Conservation (phyloP, 257 asterid species). For the Petunia secreta region DNA sequence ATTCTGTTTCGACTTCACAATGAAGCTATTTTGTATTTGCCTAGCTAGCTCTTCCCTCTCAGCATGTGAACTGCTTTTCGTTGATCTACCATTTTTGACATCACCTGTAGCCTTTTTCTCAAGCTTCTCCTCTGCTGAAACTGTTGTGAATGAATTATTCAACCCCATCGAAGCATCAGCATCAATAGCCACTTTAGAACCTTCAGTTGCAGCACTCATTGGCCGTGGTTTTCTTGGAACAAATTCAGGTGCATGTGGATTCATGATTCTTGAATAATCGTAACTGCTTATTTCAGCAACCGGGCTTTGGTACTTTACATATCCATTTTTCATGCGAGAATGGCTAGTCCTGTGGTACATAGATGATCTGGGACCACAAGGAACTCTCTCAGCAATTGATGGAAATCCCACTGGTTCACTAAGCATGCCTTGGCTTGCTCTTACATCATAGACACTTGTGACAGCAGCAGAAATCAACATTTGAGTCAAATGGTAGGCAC, state of each 20-base stretch:
- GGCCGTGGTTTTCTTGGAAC: slow-evolving; percentile 78
- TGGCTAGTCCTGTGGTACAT: slow-evolving; percentile 73
- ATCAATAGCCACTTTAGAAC: slow-evolving; percentile 40
- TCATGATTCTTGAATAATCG: slow-evolving; percentile 64
- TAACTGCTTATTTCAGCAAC: slow-evolving; percentile 47
- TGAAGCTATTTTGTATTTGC: slow-evolving; percentile 90
- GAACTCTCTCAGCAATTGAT: slow-evolving; percentile 86
- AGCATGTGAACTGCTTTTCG: slow-evolving; percentile 59
- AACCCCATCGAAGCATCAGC: slow-evolving; percentile 53
- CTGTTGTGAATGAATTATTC: slow-evolving; percentile 39
- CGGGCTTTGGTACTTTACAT: slow-evolving; percentile 59
- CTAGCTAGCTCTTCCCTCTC: slow-evolving; percentile 90
- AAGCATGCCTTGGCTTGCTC: slow-evolving; percentile 61
- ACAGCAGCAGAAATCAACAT: slow-evolving; percentile 48
- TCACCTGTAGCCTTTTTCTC: slow-evolving; percentile 41
- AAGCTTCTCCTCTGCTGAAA: slow-evolving; percentile 48
- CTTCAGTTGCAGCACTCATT: slow-evolving; percentile 49
- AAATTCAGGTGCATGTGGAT: slow-evolving; percentile 94
- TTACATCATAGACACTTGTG: slow-evolving; percentile 66
- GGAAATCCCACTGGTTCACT: slow-evolving; percentile 70
- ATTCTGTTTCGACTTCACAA: slow-evolving; percentile 84
- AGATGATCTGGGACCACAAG: slow-evolving; percentile 92
- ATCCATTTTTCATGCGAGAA: slow-evolving; percentile 59
- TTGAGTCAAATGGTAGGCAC: slow-evolving; percentile 56
- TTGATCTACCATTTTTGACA: slow-evolving; percentile 50